Conservation (phyloP, 176 grass and related monocot genomes). For the Pontederia paniculata region DNA sequence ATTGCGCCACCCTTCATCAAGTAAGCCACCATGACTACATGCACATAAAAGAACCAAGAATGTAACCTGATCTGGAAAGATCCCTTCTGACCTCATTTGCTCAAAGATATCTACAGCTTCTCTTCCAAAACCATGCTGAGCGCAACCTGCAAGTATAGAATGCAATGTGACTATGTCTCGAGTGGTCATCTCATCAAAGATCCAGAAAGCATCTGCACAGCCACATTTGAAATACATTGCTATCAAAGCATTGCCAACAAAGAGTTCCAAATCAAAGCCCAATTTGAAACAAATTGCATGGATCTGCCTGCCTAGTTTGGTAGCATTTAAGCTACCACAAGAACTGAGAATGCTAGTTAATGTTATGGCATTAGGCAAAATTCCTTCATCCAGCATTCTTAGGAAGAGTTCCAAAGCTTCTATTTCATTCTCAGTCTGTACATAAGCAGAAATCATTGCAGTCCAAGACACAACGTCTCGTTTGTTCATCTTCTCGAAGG, state of each 20-base stretch:
- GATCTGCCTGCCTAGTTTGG: constrained; percentile 6
- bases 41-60: constrained; percentile 17
- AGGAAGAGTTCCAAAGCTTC: constrained; percentile 16
- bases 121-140: constrained; percentile 8
- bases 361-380: constrained; percentile 4
- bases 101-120: constrained; percentile 16
- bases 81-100: constrained; percentile 1
- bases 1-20: constrained; percentile 9
- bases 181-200: constrained; percentile 3
- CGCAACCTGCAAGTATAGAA: constrained; percentile 8
- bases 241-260: constrained; percentile 11
- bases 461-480: constrained; percentile 19
- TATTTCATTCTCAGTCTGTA: constrained; percentile 4
- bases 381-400: constrained; percentile 2
- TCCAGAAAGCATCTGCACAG: constrained; percentile 3
- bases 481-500: constrained; percentile 19
- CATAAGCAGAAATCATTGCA: constrained; percentile 19
- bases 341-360: constrained; percentile 8
- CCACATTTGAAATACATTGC: constrained; percentile 26
- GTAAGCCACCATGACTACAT: constrained; percentile 18
- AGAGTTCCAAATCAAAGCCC: neutral
- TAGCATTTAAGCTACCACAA: neutral
- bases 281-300: neutral
- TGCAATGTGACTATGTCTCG: constrained; percentile 9
- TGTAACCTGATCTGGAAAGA: constrained; percentile 19